Base-by-base conservation (phyloP, 495 filamentous ascomycete genomes). In the Neurospora terricola region DNA sequence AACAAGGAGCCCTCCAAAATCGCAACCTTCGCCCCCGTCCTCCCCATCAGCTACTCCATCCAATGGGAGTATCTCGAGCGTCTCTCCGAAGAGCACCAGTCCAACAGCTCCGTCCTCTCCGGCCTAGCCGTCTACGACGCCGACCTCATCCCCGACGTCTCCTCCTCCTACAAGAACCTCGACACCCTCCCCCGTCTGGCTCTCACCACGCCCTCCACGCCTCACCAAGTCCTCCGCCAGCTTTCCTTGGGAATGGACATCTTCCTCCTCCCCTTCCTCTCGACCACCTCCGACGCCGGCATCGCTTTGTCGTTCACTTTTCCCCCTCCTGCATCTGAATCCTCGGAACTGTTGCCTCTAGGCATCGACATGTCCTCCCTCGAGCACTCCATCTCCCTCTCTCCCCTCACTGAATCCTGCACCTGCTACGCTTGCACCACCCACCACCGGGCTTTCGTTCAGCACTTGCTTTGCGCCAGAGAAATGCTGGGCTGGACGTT, bases 401-500 rank as follows among this genome's bases (percentile, higher is more conserved):
- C 78, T 0, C 90, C 94, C 0, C 82, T 98, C 18, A 74, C 76
- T 0, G 71, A 83, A 37, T 82, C 80, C 48, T 99, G 96, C 81
- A 74, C 81, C 23, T 99, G 96, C 86, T 96, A 97, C 79, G 83
- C 94, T 23, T 99, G 96, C 84, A 88, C 83, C 2, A 86, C 87
- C 14, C 96, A 99, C 80, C 93, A 97, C 81, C 84, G 89, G 7
- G 95, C 96, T 2, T 98, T 91, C 81, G 75, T 98, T 39, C 90
- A 93, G 73, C 96, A 99, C 78, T 87, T 99, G 6, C 86, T 99
- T 5, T 80, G 84, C 18, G 93, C 96, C 0, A 94, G 94, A 76
- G 96, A 99, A 80, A 98, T 99, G 96, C 89, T 97, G 3, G 95
- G 89, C 34, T 99, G 96, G 96, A 91, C 92, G 3, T 86, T 99